Base-by-base conservation (phyloP, 2,329 filamentous ascomycete species). In the Pyrenophora teres region DNA sequence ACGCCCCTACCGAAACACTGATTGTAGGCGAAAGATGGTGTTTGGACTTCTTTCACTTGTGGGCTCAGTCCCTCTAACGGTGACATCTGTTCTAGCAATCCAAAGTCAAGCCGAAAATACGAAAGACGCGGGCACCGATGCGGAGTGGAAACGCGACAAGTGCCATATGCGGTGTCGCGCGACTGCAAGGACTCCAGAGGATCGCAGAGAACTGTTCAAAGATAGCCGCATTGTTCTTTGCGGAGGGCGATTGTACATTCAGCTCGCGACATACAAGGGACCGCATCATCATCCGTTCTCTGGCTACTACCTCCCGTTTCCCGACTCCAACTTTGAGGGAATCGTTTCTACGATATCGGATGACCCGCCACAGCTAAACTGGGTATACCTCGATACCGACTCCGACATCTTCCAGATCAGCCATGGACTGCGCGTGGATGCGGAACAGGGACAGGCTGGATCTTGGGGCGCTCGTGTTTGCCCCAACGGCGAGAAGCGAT, bases 391-490 rank as follows among this genome's bases (percentile, higher is more conserved):
- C 9, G 83, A 87, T 63, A 80, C 78, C 35, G 72, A 81, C 4
- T 86, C 83, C 1, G 72, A 81, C 32, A 46, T 52, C 9, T 56
- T 46, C 7, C 58, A 60, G 27, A 52, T 63, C 30, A 52, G 59
- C 21, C 74, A 82, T 39, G 81, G 85, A 62, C 57, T 87, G 36
- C 83, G 80, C 59, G 89, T 81, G 2, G 81, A 84, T 33, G 82
- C 87, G 47, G 83, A 87, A 54, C 71, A 76, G 35, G 75, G 75
- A 31, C 62, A 85, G 13, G 80, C 74, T 3, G 60, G 60, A 7
- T 59, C 62, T 13, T 65, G 57, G 54, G 59, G 52, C n/a, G 59
- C 88, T 6, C 94, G 88, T 84, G 86, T 89, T 62, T 93, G 88
- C 83, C 87, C 81, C 1, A 79, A 84, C 35, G 81, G 87, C 43